A percentile compares a stretch with the other conserved stretches of the same genome.
Evolutionary conservation across 2,329 filamentous ascomycete species (phyloP).

Genomic region (Fusarium praegraminearum): DNA sequence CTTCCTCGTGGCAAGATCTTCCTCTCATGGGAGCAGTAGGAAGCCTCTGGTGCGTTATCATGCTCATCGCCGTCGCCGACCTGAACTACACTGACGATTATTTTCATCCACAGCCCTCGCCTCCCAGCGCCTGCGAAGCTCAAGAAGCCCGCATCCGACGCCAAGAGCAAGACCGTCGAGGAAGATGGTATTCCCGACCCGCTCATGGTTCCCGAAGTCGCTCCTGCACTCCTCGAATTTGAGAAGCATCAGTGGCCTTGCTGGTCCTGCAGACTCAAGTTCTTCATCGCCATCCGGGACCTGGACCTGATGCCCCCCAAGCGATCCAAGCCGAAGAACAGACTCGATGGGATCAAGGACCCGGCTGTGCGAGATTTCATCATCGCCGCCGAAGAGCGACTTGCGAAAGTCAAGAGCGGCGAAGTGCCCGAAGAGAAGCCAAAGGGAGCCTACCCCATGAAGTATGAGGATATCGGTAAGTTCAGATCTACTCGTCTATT

Average conservation of each 20-base stretch:
- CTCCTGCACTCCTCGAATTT: neutral
- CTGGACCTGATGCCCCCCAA: neutral
- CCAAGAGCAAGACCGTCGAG: neutral
- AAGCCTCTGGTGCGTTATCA: neutral
- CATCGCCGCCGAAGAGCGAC: neutral
- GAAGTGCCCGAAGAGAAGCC: neutral
- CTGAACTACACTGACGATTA: neutral
- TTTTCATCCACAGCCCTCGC: neutral
- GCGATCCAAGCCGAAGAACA: neutral
- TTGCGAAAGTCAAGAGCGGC: too few species aligned
- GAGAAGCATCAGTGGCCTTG: neutral
- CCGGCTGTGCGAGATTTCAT: neutral
- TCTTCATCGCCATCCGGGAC: neutral
- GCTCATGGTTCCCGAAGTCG: neutral
- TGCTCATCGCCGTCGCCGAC: neutral
- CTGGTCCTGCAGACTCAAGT: neutral
- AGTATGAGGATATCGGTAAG: neutral
- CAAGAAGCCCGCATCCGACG: too few species aligned
- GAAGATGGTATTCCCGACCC: neutral
- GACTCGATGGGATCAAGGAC: neutral
- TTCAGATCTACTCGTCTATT: fast-evolving
- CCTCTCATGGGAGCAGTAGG: neutral
- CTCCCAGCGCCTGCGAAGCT: too few species aligned
- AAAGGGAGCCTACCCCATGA: neutral
- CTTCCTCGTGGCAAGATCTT: neutral